Evolutionary conservation across 176 grass and related monocot species (phyloP), one percentile per base, ranked within the genome.

Genomic region (Musa troglodytarum): DNA sequence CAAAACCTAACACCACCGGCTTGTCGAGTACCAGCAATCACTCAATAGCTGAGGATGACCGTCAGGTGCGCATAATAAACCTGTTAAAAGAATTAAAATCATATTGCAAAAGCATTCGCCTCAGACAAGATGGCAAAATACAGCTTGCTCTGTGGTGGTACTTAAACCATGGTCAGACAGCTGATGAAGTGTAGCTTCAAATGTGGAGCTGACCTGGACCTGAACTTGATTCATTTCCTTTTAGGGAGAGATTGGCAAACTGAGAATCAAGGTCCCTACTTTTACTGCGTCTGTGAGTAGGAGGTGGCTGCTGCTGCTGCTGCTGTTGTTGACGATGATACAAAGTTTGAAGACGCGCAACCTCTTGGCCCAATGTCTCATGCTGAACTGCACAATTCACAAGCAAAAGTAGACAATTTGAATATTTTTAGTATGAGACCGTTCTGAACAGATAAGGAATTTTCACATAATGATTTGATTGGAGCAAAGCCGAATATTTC

Each of bases 361-460:
- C 85, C 85, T 94, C 95, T 86, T 86, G 76, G 77, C 93, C 95
- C 87, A 99, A 87, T 81, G 91, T 99, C 79, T 94, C 95, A 69
- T 99, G 88, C 79, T 99, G 86, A 79, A 87, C 95, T 99, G 78
- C 67, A 82, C 82, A 24, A 16, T 57, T 56, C 3, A 25, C 19
- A 74, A 28, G 11, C 71, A 74, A 26, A 56, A 43, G 3, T 43
- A 43, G 4, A 43, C 34, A 0, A 43, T 43, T 43, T 6, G 34
- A 43, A 43, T 22, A 22, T 22, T 22, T 43, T 43, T 43, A 43
- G 34, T 43, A 43, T 43, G 34, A 43, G 34, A 43, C 34, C 6
- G 34, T 43, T 43, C 34, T 43, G 34, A 43, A 43, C 34, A 43
- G 34, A 43, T 6, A 43, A 43, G 34, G 34, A 43, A 43, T 6